Percentiles rank a stretch among this genome's conserved stretches.
phyloP scores from a whole-genome alignment of 208 protist species.

The Crithidia mellificae region DNA sequence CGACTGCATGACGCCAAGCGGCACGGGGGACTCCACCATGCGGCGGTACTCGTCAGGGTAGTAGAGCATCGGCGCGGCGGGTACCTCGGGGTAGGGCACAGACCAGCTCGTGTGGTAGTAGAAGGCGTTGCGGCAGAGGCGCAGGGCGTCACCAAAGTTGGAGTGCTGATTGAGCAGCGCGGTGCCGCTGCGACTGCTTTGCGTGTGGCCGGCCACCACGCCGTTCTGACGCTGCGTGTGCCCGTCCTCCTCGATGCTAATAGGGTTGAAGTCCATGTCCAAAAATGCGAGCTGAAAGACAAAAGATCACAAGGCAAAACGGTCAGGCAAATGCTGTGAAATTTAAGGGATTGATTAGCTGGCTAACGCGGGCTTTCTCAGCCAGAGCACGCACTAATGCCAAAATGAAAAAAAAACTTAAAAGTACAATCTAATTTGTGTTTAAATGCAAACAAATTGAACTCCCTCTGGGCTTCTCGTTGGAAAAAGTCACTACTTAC shows the following conservation, averaged over 20 bases:
- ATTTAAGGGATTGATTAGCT: too few species aligned
- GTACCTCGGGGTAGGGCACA: slow-evolving; percentile 59
- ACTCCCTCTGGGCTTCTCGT: too few species aligned
- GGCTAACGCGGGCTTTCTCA: too few species aligned
- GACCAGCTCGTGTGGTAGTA: slow-evolving; percentile 73
- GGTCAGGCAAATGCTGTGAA: too few species aligned
- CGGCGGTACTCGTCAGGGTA: slow-evolving; percentile 53
- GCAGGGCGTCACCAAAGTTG: slow-evolving; percentile 43
- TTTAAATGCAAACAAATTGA: too few species aligned
- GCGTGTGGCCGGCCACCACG: not conserved
- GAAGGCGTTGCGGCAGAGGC: slow-evolving; percentile 61
- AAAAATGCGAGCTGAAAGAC: not conserved
- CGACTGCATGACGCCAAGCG: slow-evolving; percentile 75
- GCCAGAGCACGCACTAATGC: too few species aligned
- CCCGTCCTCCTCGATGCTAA: slow-evolving; percentile 64
- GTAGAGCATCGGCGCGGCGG: slow-evolving; percentile 65
- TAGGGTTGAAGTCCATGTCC: slow-evolving; percentile 69
- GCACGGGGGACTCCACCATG: slow-evolving; percentile 36
- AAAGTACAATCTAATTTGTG: too few species aligned
- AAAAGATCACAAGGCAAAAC: too few species aligned
- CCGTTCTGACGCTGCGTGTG: slow-evolving; percentile 21
- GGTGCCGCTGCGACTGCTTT: slow-evolving; percentile 16
- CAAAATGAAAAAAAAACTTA: too few species aligned
- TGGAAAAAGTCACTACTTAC: too few species aligned
- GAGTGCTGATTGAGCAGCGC: slow-evolving; percentile 21